Evolutionary conservation across 768 basidiomycete genomes (phyloP), one percentile per base, ranked within the genome.

Genomic region (Mycena haematopus): DNA sequence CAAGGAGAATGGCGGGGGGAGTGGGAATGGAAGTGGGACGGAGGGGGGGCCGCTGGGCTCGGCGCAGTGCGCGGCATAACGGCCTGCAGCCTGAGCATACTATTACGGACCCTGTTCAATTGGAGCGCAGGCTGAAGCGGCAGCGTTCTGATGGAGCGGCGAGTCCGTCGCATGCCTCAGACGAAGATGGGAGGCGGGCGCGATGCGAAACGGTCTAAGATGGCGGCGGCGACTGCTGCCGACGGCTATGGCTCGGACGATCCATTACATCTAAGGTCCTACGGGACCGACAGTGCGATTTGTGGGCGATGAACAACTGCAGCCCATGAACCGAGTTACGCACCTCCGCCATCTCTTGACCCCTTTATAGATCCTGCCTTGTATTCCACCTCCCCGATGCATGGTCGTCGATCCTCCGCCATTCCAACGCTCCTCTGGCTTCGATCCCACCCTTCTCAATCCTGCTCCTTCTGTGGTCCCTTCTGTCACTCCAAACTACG

Each of bases 71-170:
- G 2, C 82, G 93, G 44, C 80, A 86, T 57, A 92, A 86, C 70
- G 93, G 93, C 1, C 82, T 84, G 58, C 79, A 85, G 58, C 89
- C 87, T 3, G 92, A 95, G 70, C 75, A 90, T 36, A 67, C 80
- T 7, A 89, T 92, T 58, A 91, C 90, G 2, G 93, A 93, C 69
- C 89, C 90, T 17, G 82, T 86, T 27, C 82, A 85, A 68, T 79
- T 95, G 8, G 93, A 94, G 74, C 82, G 93, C 29, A 78, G 83
- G 61, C 76, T 92, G 69, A 93, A 93, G 79, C 75, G 92, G 63
- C 85, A 87, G 68, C 82, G 92, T 7, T 81, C 86, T 2, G 82
- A 84, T 27, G 84, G 85, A 31, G 81, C 81, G 29, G 80, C 77
- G 24, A 82, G 80, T 15, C 85, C 84, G 51, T 77, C 82, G 62